phyloP scores from a whole-genome alignment of 2,329 filamentous ascomycete genomes.

The Pseudogymnoascus sp. region DNA sequence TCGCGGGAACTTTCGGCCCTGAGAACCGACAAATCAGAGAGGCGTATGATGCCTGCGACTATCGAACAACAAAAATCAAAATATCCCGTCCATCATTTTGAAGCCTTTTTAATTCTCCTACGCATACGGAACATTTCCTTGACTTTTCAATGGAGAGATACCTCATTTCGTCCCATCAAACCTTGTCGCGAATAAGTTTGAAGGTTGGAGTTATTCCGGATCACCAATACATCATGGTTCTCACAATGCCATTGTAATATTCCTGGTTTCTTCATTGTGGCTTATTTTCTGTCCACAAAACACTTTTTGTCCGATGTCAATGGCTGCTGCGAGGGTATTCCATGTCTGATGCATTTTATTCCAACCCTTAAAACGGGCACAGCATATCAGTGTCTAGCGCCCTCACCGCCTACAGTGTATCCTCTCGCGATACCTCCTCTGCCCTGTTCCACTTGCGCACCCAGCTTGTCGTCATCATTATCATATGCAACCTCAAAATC shows the following conservation, averaged over 20 bases:
- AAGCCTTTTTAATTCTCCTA: background rate
- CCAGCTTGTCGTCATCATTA: slow-evolving; percentile 43
- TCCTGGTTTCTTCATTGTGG: background rate
- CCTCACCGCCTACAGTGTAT: slow-evolving; percentile 64
- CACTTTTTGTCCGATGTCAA: background rate
- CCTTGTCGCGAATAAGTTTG: background rate
- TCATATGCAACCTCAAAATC: slow-evolving; percentile 63
- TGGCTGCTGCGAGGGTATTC: background rate
- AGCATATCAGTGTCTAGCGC: slow-evolving; percentile 23
- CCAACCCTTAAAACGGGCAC: background rate
- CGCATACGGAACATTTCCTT: background rate
- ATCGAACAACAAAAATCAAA: background rate
- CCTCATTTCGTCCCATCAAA: background rate
- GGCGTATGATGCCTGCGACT: background rate
- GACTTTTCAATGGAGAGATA: background rate
- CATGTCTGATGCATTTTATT: slow-evolving; percentile 1
- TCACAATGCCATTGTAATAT: background rate
- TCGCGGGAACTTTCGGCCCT: background rate
- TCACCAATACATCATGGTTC: background rate
- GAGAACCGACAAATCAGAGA: slow-evolving; percentile 4
- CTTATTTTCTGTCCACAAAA: background rate
- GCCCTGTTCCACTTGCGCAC: slow-evolving; percentile 73
- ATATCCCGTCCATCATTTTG: background rate
- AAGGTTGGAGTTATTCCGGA: background rate
- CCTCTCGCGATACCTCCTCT: slow-evolving; percentile 81